Evolutionary conservation across 1,284 basidiomycete species (phyloP), one percentile per base, ranked within the genome.

Genomic region (Microbotryum scabiosae): DNA sequence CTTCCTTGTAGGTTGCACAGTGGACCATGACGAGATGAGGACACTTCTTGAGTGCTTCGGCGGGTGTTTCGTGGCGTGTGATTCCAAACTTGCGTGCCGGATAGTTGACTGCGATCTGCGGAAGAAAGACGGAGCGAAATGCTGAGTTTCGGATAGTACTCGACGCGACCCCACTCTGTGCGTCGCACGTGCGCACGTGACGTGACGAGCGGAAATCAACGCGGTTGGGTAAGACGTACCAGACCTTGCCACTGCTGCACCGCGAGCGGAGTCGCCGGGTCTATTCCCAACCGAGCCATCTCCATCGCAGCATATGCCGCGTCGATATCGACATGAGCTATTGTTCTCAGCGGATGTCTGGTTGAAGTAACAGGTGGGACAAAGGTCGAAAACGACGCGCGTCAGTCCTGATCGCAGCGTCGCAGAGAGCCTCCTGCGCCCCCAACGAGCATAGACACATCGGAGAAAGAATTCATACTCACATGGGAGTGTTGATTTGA

Each of bases 261-360:
- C 10, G 93, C 90, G 16, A 97, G 79, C 1, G 94, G 92, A 2
- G 82, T 80, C 41, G 82, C 81, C 2, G 69, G 66, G 21, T 61
- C 58, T 10, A 69, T 45, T 8, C 50, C 32, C 44, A 60, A 51
- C 3, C 57, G 36, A 3, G 26, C 47, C 57, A 57, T 64, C 47
- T 64, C 56, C 56, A 59, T 58, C 2, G 50, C 52, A 46, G 69
- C 65, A 32, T 63, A 63, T 4, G 68, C 69, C 3, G 90, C 91
- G 75, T 96, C 92, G 70, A 87, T 89, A 72, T 97, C 94, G 74
- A 90, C 92, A 53, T 97, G 85, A 0, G 90, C 90, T 45, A 97
- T 81, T 7, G 79, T 77, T 9, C 81, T 72, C 1, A 79, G 71
- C 5, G 76, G 76, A 62, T 78, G 76, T 47, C 73, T 72, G 60